Evolutionary conservation across 805 yeast species (phyloP).

Genomic region (Spathaspora hagerdaliae): DNA sequence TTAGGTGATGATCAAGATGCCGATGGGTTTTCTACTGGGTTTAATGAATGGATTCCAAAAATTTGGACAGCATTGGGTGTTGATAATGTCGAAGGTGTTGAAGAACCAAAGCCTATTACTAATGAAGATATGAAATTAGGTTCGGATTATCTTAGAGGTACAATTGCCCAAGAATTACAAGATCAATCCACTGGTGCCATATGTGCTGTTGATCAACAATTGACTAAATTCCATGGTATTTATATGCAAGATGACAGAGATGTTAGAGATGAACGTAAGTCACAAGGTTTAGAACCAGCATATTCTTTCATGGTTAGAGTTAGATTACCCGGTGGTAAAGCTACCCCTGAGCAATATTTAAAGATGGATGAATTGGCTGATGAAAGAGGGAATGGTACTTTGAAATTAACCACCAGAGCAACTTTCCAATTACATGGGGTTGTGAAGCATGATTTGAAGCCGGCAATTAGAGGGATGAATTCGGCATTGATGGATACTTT

Average conservation of each 20-base stretch:
- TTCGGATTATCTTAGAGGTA: constrained; percentile 87
- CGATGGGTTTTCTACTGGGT: constrained; percentile 93
- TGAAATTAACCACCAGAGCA: constrained; percentile 94
- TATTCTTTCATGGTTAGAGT: constrained; percentile 96
- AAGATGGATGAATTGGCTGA: constrained; percentile 78
- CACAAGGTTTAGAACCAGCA: constrained; percentile 91
- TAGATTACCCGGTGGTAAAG: constrained; percentile 89
- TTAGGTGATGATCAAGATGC: constrained; percentile 97
- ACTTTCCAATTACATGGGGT: constrained; percentile 96
- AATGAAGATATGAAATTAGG: constrained; percentile 92
- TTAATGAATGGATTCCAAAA: constrained; percentile 76
- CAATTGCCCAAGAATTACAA: constrained; percentile 78
- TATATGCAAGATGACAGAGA: constrained; percentile 99
- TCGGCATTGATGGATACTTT: constrained; percentile 86
- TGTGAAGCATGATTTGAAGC: constrained; percentile 82
- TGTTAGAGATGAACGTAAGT: constrained; percentile 86
- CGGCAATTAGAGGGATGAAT: constrained; percentile 91
- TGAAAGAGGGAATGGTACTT: constrained; percentile 84
- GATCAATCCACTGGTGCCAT: constrained; percentile 90
- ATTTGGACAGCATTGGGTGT: constrained; percentile 91
- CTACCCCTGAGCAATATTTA: constrained; percentile 87
- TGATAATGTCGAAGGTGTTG: constrained; percentile 72
- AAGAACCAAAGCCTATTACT: constrained; percentile 87
- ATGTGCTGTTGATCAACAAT: constrained; percentile 84
- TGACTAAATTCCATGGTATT: constrained; percentile 96